Percentiles rank a stretch among this genome's conserved stretches.
Evolutionary conservation across 2,329 filamentous ascomycete species (phyloP).

Genomic region (Pseudogymnoascus destructans): DNA sequence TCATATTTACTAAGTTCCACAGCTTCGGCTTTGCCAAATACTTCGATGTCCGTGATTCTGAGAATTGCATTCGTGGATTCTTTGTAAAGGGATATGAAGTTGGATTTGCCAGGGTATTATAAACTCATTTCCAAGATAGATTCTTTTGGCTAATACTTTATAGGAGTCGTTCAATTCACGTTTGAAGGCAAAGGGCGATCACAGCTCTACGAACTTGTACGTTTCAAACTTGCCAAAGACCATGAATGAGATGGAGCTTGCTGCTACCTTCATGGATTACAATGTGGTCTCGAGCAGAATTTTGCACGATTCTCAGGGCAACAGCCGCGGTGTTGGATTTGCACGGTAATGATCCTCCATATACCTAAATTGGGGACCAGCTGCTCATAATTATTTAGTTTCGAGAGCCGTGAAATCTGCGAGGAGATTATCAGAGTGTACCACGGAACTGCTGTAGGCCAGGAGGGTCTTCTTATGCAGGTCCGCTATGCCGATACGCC

Average conservation of each 20-base stretch:
- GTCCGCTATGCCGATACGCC: slow-evolving; percentile 96
- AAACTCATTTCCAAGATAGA: slow-evolving; percentile 3
- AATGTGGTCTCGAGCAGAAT: slow-evolving; percentile 90
- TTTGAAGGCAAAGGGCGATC: slow-evolving; percentile 90
- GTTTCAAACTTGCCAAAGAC: slow-evolving; percentile 91
- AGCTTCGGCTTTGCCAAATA: slow-evolving; percentile 99
- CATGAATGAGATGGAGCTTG: slow-evolving; percentile 79
- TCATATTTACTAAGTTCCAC: slow-evolving; percentile 11
- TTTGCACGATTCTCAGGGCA: slow-evolving; percentile 78
- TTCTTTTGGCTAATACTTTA: slow-evolving; percentile 16
- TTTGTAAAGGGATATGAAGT: slow-evolving; percentile 93
- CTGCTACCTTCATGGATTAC: slow-evolving; percentile 65
- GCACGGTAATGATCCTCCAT: slow-evolving; percentile 53
- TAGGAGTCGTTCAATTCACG: slow-evolving; percentile 97
- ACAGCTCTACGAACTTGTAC: slow-evolving; percentile 85
- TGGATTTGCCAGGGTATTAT: slow-evolving; percentile 76
- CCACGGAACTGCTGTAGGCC: slow-evolving; percentile 64
- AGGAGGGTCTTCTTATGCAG: slow-evolving; percentile 73
- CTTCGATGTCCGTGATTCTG: slow-evolving; percentile 71
- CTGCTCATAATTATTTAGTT: slow-evolving; percentile 40
- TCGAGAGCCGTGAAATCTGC: slow-evolving; percentile 78
- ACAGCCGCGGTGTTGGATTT: slow-evolving; percentile 94
- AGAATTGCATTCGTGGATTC: slow-evolving; percentile 92
- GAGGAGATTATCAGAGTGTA: slow-evolving; percentile 79
- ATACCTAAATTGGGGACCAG: background rate